Evolutionary conservation across 1,284 basidiomycete species (phyloP), one percentile per base, ranked within the genome.

Genomic region (Ceratobasidium sp.): DNA sequence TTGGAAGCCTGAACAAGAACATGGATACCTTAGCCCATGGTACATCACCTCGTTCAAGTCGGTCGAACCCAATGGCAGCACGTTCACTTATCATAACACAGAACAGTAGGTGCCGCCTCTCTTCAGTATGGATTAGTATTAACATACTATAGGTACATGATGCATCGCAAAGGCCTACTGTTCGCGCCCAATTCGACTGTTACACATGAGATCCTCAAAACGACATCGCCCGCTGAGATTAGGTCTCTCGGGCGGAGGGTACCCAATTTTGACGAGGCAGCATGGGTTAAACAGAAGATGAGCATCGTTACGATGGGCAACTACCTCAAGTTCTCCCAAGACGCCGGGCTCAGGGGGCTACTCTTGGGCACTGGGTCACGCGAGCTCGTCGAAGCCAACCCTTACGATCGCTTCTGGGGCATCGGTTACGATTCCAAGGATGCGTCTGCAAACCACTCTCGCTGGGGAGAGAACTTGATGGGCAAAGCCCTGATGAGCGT

Each of bases 291-390:
- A 71, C 79, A 83, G 44, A 80, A 87, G 45, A 84, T 85, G 77
- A 79, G 81, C 66, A 87, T 90, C 54, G 89, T 90, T n/a, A 78
- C 86, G 15, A 83, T 85, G 74, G 89, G 87, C 1, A 89, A 84
- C 78, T 76, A 87, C 76, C 83, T 84, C 78, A 90, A 86, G 76
- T 95, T 94, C 82, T 87, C 90, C 53, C 87, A 93, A 80, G 92
- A 92, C 79, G 89, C 91, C 44, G 85, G 85, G 19, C 74, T 88
- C 74, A 79, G 79, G 75, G 76, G 76, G 62, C 82, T 84, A 74
- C 76, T 90, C 69, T 62, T 89, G 24, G 84, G 65, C 8, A 90
- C 88, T 1, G 86, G 86, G 24, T 81, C 84, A 5, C 86, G 82
- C 77, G 79, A 77, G 69, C 78, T 90, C 36, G 87, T 88, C 0